These are phyloP conservation scores for Fomitopsis betulina DNA, from an alignment of 1,284 basidiomycete genomes.

Conservation along the genomic window DNA sequence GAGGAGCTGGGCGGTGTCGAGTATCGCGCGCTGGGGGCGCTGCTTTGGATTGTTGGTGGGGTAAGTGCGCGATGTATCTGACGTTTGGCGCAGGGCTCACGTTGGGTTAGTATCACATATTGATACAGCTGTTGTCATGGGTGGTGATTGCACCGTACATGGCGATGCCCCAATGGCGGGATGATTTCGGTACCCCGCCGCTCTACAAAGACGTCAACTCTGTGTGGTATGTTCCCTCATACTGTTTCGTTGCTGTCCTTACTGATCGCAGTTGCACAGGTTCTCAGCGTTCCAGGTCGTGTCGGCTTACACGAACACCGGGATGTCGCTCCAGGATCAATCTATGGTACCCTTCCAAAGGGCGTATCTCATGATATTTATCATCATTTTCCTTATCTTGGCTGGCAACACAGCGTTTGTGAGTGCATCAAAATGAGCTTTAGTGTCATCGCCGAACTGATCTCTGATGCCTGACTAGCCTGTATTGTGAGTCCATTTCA, in stretches of 20 bases:
- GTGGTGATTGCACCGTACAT: slow-evolving; percentile 81
- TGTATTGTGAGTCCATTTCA: slow-evolving; percentile 13
- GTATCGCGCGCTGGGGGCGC: slow-evolving; percentile 78
- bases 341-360: slow-evolving; percentile 87
- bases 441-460: background rate
- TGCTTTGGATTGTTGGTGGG: slow-evolving; percentile 71
- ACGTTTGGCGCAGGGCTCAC: background rate
- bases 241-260: background rate
- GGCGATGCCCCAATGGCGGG: slow-evolving; percentile 44
- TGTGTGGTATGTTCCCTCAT: slow-evolving; percentile 45
- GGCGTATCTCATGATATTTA: slow-evolving; percentile 78
- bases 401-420: slow-evolving; percentile 93
- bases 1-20: slow-evolving; percentile 95
- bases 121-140: slow-evolving; percentile 22
- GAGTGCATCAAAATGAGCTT: slow-evolving; percentile 32
- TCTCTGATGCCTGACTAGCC: slow-evolving; percentile 5
- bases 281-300: slow-evolving; percentile 85
- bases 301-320: slow-evolving; percentile 89
- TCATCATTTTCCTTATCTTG: slow-evolving; percentile 69
- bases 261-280: slow-evolving; percentile 39
- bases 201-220: slow-evolving; percentile 49
- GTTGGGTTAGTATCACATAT: slow-evolving; percentile 53
- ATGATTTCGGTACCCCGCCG: slow-evolving; percentile 53
- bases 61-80: slow-evolving; percentile 10
- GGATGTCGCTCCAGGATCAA: slow-evolving; percentile 83